Evolutionary conservation across 2,329 filamentous ascomycete genomes (phyloP), one percentile per base, ranked within the genome.

Genomic region (Ophiocordyceps camponoti-floridani): DNA sequence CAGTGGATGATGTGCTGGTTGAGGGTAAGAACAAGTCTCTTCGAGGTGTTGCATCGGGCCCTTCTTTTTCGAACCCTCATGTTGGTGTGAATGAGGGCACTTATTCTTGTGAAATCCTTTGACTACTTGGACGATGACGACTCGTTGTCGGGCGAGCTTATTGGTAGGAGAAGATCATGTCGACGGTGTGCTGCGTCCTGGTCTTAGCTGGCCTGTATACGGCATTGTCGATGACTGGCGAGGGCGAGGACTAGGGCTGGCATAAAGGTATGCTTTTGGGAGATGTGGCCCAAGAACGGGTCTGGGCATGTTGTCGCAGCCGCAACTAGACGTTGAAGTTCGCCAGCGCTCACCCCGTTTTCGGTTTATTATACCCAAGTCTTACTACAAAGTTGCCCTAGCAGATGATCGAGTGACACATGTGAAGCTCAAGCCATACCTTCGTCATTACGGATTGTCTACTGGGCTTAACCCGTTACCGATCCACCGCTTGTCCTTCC

Each of bases 401-500:
- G 23, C 23, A 23, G 23, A 23, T 23, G 23, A 23, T 3, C 5
- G 23, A 40, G 28, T 11, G 14, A 13, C 4, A 9, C 2, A 16
- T 2, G 35, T n/a, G 35, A 16, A 7, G 14, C 4, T n/a, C 6
- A 10, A 10, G 14, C 12, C 28, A 30, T 9, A 7, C 2, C 9
- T 12, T 30, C 28, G 7, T 30, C 28, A 30, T 30, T 9, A 30
- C 28, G 8, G 40, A 30, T 44, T 43, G 47, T 55, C 33, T 51
- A 55, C n/a, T 49, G 59, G 48, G 53, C 67, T 47, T 4, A 74
- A 47, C 3, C 59, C 61, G 49, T 65, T 69, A 12, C 61, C 58
- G 16, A 80, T 62, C 66, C 68, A 75, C 41, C 61, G 60, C 41
- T 69, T 65, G 54, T 71, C 68, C 11, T 58, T 62, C 56, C 67